Conservation (phyloP, 352 stramenopile genomes). For the Phytopythium kandeliae region DNA sequence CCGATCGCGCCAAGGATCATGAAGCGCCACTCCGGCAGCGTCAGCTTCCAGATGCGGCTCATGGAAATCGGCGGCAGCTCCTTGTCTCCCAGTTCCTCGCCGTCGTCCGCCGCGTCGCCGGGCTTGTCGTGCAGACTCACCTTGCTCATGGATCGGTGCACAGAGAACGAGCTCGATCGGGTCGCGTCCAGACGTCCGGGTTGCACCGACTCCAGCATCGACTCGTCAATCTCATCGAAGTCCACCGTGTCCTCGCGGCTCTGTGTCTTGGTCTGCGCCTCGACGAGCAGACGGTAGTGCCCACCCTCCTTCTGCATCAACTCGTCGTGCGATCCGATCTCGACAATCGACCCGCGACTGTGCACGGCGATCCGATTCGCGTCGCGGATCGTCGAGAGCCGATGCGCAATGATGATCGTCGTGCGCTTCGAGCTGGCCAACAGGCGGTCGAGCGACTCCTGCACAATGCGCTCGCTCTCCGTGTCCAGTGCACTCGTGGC, state of each 20-base stretch:
- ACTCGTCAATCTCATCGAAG: neutral
- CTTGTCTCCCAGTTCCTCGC: slow-evolving; percentile 1
- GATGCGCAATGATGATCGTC: slow-evolving; percentile 78
- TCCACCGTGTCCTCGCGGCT: neutral
- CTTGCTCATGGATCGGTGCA: slow-evolving; percentile 1
- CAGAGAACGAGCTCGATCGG: neutral
- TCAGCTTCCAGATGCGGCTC: slow-evolving; percentile 44
- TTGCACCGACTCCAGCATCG: neutral
- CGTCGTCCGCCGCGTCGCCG: neutral
- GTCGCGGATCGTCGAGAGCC: slow-evolving; percentile 70
- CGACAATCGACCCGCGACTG: slow-evolving; percentile 59
- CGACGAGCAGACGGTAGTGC: slow-evolving; percentile 29
- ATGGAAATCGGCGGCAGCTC: slow-evolving; percentile 7
- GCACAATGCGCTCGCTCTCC: slow-evolving; percentile 79
- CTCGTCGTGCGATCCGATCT: slow-evolving; percentile 75
- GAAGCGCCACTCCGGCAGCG: slow-evolving; percentile 17
- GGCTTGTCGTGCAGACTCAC: slow-evolving; percentile 4
- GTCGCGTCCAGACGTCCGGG: neutral
- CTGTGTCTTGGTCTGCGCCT: slow-evolving; percentile 19
- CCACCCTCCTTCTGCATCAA: slow-evolving; percentile 51
- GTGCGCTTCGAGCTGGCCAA: slow-evolving; percentile 58
- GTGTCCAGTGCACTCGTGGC: slow-evolving; percentile 74
- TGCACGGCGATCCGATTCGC: slow-evolving; percentile 79
- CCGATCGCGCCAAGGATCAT: slow-evolving; percentile 14
- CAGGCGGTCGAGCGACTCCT: slow-evolving; percentile 82